Conservation (phyloP, 192 early-diverging fungal species). For the Dissophora globulifera region DNA sequence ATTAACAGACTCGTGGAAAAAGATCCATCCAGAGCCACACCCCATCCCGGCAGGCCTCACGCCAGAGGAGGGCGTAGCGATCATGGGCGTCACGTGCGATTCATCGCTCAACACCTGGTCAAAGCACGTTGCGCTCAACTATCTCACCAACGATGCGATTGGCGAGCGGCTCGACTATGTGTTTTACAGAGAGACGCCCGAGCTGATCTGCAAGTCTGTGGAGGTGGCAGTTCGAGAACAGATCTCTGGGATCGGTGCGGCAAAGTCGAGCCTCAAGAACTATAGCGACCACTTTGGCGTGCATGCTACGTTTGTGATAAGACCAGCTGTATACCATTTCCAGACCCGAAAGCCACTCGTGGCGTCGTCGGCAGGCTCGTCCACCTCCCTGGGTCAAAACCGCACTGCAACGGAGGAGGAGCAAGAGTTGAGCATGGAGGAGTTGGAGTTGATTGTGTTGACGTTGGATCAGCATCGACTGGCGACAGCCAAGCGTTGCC, state of each 20-base stretch:
- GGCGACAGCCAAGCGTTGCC: background rate
- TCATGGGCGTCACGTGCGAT: constrained; percentile 66
- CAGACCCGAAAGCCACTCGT: constrained; percentile 4
- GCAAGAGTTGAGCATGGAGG: constrained; percentile 15
- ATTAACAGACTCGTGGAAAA: constrained; percentile 63
- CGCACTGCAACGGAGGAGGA: background rate
- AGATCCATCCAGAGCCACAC: constrained; percentile 44
- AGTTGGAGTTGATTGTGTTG: constrained; percentile 27
- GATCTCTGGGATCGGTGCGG: constrained; percentile 33
- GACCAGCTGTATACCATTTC: constrained; percentile 39
- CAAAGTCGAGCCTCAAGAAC: constrained; percentile 26
- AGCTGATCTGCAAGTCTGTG: constrained; percentile 48
- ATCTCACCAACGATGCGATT: constrained; percentile 26
- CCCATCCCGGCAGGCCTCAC: constrained; percentile 37
- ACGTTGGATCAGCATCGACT: constrained; percentile 20
- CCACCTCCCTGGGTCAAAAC: background rate
- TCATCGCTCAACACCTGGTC: constrained; percentile 65
- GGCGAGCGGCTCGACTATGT: constrained; percentile 68
- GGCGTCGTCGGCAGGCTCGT: background rate
- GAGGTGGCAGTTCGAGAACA: constrained; percentile 42
- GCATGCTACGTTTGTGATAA: constrained; percentile 54
- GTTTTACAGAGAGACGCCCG: constrained; percentile 57
- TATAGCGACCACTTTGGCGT: constrained; percentile 68
- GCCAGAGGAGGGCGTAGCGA: constrained; percentile 47
- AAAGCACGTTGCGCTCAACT: constrained; percentile 53